Base-by-base conservation (phyloP, 768 basidiomycete genomes). In the Boletus eberwhitei region DNA sequence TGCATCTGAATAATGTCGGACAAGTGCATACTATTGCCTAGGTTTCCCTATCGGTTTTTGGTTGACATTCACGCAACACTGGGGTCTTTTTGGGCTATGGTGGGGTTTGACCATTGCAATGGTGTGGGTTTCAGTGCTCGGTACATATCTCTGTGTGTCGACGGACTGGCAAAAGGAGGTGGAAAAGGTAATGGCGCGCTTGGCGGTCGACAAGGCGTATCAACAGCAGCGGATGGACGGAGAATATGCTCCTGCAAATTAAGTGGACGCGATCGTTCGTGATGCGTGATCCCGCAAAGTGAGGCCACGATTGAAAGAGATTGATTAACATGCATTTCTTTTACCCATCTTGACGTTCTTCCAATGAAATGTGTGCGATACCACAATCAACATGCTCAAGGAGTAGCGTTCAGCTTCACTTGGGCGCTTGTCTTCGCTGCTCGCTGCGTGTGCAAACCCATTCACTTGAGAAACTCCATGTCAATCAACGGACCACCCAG, bases 1-100 rank as follows among this genome's bases (percentile, higher is more conserved):
- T 26, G 29, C 29, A 4, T 29, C 17, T 7, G 11, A 24, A 21
- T 29, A 7, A 22, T 26, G 37, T 29, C 17, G 19, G 29, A 11
- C 41, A 41, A 63, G 83, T 51, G 85, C 86, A 1, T 93, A 93
- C 70, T 93, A 94, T 64, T 74, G 88, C 52, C 73, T 93, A 52
- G 90, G 90, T 32, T 85, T 93, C 52, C 93, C 93, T 0, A 75
- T 91, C 50, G 93, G 91, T 2, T 71, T 93, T 35, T 90, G 80
- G 74, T 80, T 95, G 9, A 79, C 88, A 1, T 93, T 94, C 74
- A 73, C 75, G 54, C 70, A 65, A 7, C 66, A 78, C 45, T 77
- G 85, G 69, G 80, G 79, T 2, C 75, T 97, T 24, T 76, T 79
- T 32, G 94, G 94, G 0, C 75, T 97, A 6, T 97, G 93, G 94